Base-by-base conservation (phyloP, 2,329 filamentous ascomycete genomes). In the Graphiopsis chlorocephala region DNA sequence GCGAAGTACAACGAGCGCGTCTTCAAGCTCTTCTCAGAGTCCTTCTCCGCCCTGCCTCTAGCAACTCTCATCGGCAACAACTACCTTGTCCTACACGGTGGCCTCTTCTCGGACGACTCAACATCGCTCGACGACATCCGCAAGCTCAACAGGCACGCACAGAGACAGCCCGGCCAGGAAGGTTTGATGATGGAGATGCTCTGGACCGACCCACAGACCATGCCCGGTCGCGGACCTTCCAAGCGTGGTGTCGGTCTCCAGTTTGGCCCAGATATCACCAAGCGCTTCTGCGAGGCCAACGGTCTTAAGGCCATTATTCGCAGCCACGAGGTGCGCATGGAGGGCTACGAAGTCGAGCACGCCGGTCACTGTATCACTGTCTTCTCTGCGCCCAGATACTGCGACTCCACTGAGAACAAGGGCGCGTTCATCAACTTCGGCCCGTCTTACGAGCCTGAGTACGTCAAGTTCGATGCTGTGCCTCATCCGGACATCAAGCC, bases 151-250 rank as follows among this genome's bases (percentile, higher is more conserved):
- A 85, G 94, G 69, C 93, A 97, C 80, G 88, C 86, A 76, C 95
- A 98, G 79, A 86, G 92, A 67, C 94, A 98, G 74, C 94, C 95
- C 2, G 95, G 95, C 33, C 95, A 99, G 78, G 82, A 90, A 57
- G 95, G 95, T 15, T 81, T 99, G 72, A 99, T 99, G 95, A 99
- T 99, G 95, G 95, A 99, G 80, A 99, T 99, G 95, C 86, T 99
- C 55, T 99, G 95, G 95, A 98, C 95, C 0, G 95, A 99, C 76
- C 95, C 95, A 2, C 95, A 99, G 77, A 85, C 90, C 0, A 84
- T 88, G 71, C 88, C 90, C 29, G 95, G 95, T 61, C 88, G 95
- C 71, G 92, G 93, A 10, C 95, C 95, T 52, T 97, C 93, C 83
- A 99, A 99, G 84, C 88, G 95, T 76, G 95, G 95, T 70, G 94